Evolutionary conservation across 305 asterid genomes (phyloP).

Genomic region (Withania somnifera): DNA sequence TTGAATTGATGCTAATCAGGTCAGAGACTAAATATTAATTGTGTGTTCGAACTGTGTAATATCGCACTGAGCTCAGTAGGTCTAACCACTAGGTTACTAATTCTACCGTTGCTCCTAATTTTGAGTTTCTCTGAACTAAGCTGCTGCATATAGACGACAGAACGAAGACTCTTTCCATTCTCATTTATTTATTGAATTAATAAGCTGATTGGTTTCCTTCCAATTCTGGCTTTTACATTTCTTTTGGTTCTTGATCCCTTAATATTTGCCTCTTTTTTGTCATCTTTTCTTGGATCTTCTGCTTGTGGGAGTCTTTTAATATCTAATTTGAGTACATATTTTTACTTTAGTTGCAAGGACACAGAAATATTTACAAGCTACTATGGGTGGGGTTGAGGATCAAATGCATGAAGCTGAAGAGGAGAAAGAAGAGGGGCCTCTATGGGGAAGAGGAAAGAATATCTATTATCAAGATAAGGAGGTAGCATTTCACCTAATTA

Average conservation of each 20-base stretch:
- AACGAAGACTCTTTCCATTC: not conserved
- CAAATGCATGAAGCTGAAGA: conserved; percentile 52
- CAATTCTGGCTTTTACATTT: not conserved
- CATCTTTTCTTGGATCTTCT: conserved; percentile 4
- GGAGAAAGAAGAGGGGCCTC: conserved; percentile 30
- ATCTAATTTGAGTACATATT: conserved; percentile 5
- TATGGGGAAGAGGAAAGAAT: conserved; percentile 43
- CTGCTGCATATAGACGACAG: not conserved
- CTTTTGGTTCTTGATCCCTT: not conserved
- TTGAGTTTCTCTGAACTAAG: not conserved
- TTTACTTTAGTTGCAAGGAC: conserved; percentile 49
- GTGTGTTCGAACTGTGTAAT: not conserved
- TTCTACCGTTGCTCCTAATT: not conserved
- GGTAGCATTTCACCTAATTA: not conserved
- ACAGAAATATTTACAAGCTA: conserved; percentile 44
- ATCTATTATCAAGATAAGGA: conserved; percentile 30
- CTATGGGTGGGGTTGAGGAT: conserved; percentile 67
- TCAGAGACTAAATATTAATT: not conserved
- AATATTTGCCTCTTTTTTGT: not conserved
- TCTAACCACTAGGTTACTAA: not conserved
- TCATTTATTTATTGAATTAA: not conserved
- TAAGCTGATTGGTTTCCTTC: not conserved
- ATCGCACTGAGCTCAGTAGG: not conserved
- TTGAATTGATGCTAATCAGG: not conserved
- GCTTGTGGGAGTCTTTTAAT: not conserved